Base-by-base conservation (phyloP, 441 rosid genomes). In the Brassica balearica region DNA sequence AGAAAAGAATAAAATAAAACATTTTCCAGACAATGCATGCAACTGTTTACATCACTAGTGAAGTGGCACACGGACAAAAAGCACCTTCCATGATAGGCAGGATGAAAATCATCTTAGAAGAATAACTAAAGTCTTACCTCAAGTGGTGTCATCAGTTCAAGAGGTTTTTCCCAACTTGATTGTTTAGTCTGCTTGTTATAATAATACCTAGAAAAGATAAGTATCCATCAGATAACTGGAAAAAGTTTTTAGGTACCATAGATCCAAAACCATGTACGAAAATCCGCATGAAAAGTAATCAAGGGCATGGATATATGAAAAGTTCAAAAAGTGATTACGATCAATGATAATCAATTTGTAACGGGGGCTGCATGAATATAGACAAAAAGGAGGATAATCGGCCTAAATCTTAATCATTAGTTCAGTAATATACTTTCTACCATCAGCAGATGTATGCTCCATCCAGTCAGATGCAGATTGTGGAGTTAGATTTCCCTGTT, bases 151-250 rank as follows among this genome's bases (percentile, higher is more conserved):
- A 96, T 96, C 85, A 96, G 86, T 82, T 96, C 99, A 76, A 85
- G 74, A 43, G 99, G 99, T 86, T 94, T 96, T 81, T 96, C 99
- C 99, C 99, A 96, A 83, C 95, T 91, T 72, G 98, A 94, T 82
- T 89, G 95, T 76, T 88, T 91, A 41, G 97, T 90, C 90, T 75
- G 90, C 90, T 89, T 96, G 86, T 96, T 96, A 84, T 91, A 94
- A 84, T 96, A 96, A 86, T 96, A 96, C 84, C 99, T 96, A 86
- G 34, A 77, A 71, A 80, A 68, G 20, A 41, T 38, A 74, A 20
- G 64, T 29, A 74, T 71, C 22, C 43, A 2, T 78, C 59, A 79
- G 65, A 68, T 65, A 60, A 59, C 34, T 6, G 2, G 14, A 67
- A 46, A 27, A 12, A n/a, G 2, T 43, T 58, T 58, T 48, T 51